phyloP scores from a whole-genome alignment of 176 grass and related monocot species.

The Avena eriantha region DNA sequence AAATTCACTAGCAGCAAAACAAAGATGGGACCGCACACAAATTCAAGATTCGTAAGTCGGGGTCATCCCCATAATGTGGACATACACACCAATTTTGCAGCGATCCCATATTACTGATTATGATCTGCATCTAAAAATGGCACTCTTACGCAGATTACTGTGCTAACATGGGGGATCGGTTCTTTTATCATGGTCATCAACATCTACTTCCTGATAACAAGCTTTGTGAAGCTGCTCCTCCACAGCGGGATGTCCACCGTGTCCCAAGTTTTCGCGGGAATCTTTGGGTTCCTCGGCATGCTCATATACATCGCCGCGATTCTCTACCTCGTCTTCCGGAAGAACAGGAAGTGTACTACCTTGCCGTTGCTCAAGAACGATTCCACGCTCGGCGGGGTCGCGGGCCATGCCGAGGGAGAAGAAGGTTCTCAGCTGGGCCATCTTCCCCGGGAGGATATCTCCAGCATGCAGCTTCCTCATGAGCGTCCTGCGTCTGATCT shows the following conservation, averaged over 20 bases:
- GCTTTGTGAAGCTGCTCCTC: slow-evolving; percentile 70
- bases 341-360: slow-evolving; percentile 73
- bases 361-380: slow-evolving; percentile 58
- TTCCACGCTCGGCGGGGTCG: slow-evolving; percentile 35
- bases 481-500: slow-evolving; percentile 50
- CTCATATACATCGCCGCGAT: slow-evolving; percentile 73
- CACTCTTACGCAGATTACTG: slow-evolving; percentile 57
- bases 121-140: not conserved
- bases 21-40: slow-evolving; percentile 87
- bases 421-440: slow-evolving; percentile 53
- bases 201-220: slow-evolving; percentile 75
- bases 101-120: not conserved
- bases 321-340: slow-evolving; percentile 79
- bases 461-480: slow-evolving; percentile 93
- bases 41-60: slow-evolving; percentile 69
- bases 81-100: not conserved
- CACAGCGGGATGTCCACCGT: slow-evolving; percentile 60
- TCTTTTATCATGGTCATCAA: slow-evolving; percentile 79
- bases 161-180: slow-evolving; percentile 83
- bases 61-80: not conserved
- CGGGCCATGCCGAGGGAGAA: slow-evolving; percentile 5
- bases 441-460: slow-evolving; percentile 89
- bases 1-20: slow-evolving; percentile 95
- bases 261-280: slow-evolving; percentile 73
- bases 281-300: slow-evolving; percentile 85